phyloP scores from a whole-genome alignment of 2,329 filamentous ascomycete species.

The Leptographium wingfieldii region DNA sequence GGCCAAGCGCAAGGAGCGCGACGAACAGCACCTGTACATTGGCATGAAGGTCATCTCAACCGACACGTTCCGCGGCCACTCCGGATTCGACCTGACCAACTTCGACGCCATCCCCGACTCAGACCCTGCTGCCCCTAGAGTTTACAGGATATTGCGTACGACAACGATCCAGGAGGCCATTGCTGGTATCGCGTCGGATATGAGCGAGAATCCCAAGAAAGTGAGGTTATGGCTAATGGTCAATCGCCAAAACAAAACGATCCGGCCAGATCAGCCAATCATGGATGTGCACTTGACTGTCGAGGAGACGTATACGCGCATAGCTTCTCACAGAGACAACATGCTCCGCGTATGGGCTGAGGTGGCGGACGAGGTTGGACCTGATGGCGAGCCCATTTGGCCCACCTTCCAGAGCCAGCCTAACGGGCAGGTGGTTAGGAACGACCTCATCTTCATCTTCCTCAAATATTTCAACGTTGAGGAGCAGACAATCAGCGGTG shows the following conservation, averaged over 20 bases:
- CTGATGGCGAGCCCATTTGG: slow-evolving; percentile 61
- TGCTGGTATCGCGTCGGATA: slow-evolving; percentile 55
- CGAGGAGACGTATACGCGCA: slow-evolving; percentile 50
- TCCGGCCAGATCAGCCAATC: slow-evolving; percentile 78
- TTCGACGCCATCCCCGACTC: slow-evolving; percentile 44
- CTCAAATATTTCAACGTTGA: slow-evolving; percentile 83
- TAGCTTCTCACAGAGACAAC: slow-evolving; percentile 50
- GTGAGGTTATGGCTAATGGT: slow-evolving; percentile 95
- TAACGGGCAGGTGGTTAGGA: slow-evolving; percentile 44
- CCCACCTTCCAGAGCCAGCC: slow-evolving; percentile 47
- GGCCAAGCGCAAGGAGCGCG: slow-evolving; percentile 71
- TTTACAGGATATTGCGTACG: slow-evolving; percentile 62
- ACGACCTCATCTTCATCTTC: slow-evolving; percentile 67
- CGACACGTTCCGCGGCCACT: slow-evolving; percentile 66
- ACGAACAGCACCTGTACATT: slow-evolving; percentile 91
- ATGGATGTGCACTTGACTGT: slow-evolving; percentile 64
- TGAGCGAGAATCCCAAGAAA: slow-evolving; percentile 52
- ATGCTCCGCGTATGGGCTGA: slow-evolving; percentile 82
- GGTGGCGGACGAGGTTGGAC: slow-evolving; percentile 51
- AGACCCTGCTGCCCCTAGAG: slow-evolving; percentile 56
- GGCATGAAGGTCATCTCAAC: slow-evolving; percentile 71
- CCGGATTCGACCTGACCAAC: slow-evolving; percentile 70
- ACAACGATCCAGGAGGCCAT: slow-evolving; percentile 67
- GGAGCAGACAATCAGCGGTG: slow-evolving; percentile 59
- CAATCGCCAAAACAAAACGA: slow-evolving; percentile 94